Evolutionary conservation across 306 rosid genomes (phyloP), one percentile per base, ranked within the genome.

Genomic region (Vigna unguiculata): DNA sequence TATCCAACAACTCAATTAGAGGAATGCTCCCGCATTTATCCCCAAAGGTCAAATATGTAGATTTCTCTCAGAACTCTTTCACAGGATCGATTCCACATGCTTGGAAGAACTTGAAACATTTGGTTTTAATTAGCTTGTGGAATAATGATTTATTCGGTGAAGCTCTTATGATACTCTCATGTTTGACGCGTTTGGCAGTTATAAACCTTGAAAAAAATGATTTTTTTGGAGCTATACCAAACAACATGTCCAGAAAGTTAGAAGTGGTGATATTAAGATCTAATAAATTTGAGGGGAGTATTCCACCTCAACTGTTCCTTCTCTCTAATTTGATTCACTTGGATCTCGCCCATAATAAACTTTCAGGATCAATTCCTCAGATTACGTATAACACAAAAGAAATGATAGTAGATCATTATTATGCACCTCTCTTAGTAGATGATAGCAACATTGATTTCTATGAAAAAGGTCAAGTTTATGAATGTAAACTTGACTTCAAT

Each of bases 291-390:
- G 25, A 58, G 17, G 79, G 72, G 0, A 46, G 32, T 7, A 77
- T 77, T 68, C 75, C 75, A 19, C 13, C 38, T 14, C 60, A 68
- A 8, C 0, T 58, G 9, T 73, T 72, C 15, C 58, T 58, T 3
- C 69, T 73, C 32, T 12, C 48, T 54, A 2, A 0, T 54, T 4
- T 62, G 2, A 4, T 17, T 15, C 74, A 51, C 17, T 1, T 78
- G 19, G 76, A 69, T 47, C 75, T 78, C 47, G 34, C 71, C 40
- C 30, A 59, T 6, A 78, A 78, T 52, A 59, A 47, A 0, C 71
- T 69, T 21, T 69, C 62, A 11, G 66, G 77, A 40, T n/a, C 58
- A 1, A 17, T 71, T 0, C 78, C 67, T 1, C 30, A 10, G 0
- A 5, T 32, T 8, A 2, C 4, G 0, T 17, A n/a, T 10, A 79